Base-by-base conservation (phyloP, 2,329 filamentous ascomycete genomes). In the Dothideomycetes sp. region DNA sequence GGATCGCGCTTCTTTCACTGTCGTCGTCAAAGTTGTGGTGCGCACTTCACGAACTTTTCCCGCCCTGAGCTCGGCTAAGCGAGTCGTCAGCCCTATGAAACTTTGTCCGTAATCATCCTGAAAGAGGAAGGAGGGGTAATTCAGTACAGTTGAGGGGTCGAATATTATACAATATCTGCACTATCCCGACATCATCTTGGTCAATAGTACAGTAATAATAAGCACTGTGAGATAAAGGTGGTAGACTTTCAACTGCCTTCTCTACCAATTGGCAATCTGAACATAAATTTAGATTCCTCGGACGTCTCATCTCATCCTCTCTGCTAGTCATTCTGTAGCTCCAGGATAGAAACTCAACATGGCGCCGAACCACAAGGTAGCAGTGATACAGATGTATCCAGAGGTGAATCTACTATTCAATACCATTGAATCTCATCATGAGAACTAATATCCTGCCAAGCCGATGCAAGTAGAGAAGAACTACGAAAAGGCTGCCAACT, bases 351-450 rank as follows among this genome's bases (percentile, higher is more conserved):
- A n/a, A n/a, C n/a, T n/a, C 14, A 60, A 33, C 7, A 69, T 68
- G 65, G 59, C 64, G 7, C 59, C 63, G 4, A 56, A 61, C 7
- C 54, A 67, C 45, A 68, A 64, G 51, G 57, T 70, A 15, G 67
- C 68, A 9, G 64, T 70, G 0, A 64, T 70, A 14, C 68, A 71
- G 47, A 57, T 71, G 37, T 63, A 70, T 45, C 61, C 65, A 4
- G 66, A 70, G 56, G 67, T 67, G 48, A 22, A 46, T 42, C 35
- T n/a, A 40, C 17, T 14, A 22, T 14, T n/a, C 22, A 34, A 11
- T 36, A 27, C 22, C 19, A 11, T 19, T 8, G n/a, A n/a, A n/a
- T n/a, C n/a, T n/a, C n/a, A n/a, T n/a, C n/a, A n/a, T n/a, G n/a
- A n/a, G 12, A 10, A 27, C 49, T 54, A 36, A 51, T 36, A 32